Percentiles rank a stretch among this genome's conserved stretches.
These are phyloP conservation scores for Metarhizium rileyi DNA, from an alignment of 2,329 filamentous ascomycete species.

Conservation along the genomic window DNA sequence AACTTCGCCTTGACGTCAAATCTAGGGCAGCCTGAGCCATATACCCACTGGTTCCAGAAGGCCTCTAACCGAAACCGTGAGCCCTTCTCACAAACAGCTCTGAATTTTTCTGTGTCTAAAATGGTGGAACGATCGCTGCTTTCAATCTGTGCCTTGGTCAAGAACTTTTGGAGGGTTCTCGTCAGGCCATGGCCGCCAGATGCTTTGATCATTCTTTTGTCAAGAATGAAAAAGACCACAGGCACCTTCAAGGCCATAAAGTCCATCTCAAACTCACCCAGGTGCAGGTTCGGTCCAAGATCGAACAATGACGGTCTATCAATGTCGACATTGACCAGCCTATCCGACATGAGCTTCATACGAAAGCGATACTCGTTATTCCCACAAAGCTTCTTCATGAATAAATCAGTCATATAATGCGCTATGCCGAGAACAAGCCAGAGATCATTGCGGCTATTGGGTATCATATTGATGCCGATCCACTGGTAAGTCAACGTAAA, in stretches of 20 bases:
- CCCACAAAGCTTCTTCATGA: constrained; percentile 82
- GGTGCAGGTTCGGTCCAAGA: constrained; percentile 64
- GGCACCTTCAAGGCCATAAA: constrained; percentile 89
- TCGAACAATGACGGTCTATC: constrained; percentile 74
- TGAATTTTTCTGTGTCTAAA: constrained; percentile 65
- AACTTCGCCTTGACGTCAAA: constrained; percentile 84
- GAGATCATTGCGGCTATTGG: constrained; percentile 67
- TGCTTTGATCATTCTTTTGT: constrained; percentile 81
- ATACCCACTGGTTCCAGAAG: constrained; percentile 92
- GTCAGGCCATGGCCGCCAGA: constrained; percentile 72
- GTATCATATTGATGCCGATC: constrained; percentile 86
- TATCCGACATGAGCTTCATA: constrained; percentile 76
- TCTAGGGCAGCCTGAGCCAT: constrained; percentile 76
- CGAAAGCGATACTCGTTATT: constrained; percentile 92
- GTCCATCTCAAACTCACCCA: constrained; percentile 78
- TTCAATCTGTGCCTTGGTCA: constrained; percentile 71
- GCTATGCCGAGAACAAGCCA: constrained; percentile 88
- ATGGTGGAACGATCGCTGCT: constrained; percentile 56
- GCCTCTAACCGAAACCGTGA: constrained; percentile 77
- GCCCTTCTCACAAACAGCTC: constrained; percentile 76
- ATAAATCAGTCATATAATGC: constrained; percentile 90
- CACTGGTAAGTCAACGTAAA: constrained; percentile 85
- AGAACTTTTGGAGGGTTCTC: constrained; percentile 75
- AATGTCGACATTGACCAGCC: constrained; percentile 70
- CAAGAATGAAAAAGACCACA: constrained; percentile 85